These are phyloP conservation scores for Tuber borchii DNA, from an alignment of 495 filamentous ascomycete species.

Conservation along the genomic window DNA sequence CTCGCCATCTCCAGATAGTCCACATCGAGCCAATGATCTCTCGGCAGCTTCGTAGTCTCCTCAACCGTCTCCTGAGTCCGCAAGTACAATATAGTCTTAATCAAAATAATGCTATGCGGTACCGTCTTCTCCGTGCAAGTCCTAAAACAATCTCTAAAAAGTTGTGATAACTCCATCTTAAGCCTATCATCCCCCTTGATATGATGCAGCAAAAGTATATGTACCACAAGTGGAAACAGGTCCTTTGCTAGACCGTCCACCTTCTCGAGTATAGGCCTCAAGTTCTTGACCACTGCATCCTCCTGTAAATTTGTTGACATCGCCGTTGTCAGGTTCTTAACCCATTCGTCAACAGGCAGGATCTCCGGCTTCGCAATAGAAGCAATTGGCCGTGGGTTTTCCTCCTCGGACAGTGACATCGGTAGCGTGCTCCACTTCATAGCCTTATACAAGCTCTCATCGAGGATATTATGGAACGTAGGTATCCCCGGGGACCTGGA, in stretches of 20 bases:
- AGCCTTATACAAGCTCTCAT: conserved; percentile 30
- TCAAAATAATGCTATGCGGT: conserved; percentile 55
- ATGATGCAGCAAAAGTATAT: conserved; percentile 61
- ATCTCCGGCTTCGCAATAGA: conserved; percentile 25
- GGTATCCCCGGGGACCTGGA: conserved; percentile 18
- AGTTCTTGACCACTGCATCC: conserved; percentile 60
- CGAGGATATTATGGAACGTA: conserved; percentile 31
- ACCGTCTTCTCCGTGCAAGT: conserved; percentile 42
- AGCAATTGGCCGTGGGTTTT: conserved; percentile 22
- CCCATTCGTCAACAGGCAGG: conserved; percentile 51
- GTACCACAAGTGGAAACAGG: conserved; percentile 70
- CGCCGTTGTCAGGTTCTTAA: conserved; percentile 55
- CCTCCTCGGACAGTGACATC: conserved; percentile 17
- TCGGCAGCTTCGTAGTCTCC: conserved; percentile 70
- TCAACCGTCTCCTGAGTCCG: conserved; percentile 68
- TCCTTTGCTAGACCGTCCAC: conserved; percentile 63
- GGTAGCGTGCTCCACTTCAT: conserved; percentile 29
- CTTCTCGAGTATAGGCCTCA: conserved; percentile 56
- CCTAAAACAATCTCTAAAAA: conserved; percentile 44
- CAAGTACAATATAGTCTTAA: conserved; percentile 80
- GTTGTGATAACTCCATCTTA: conserved; percentile 45
- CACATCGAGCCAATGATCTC: conserved; percentile 77
- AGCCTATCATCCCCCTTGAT: conserved; percentile 39
- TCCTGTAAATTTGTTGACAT: conserved; percentile 55
- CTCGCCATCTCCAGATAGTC: conserved; percentile 64